These are phyloP conservation scores for Peniophora sp. DNA, from an alignment of 1,284 basidiomycete genomes.

Conservation along the genomic window DNA sequence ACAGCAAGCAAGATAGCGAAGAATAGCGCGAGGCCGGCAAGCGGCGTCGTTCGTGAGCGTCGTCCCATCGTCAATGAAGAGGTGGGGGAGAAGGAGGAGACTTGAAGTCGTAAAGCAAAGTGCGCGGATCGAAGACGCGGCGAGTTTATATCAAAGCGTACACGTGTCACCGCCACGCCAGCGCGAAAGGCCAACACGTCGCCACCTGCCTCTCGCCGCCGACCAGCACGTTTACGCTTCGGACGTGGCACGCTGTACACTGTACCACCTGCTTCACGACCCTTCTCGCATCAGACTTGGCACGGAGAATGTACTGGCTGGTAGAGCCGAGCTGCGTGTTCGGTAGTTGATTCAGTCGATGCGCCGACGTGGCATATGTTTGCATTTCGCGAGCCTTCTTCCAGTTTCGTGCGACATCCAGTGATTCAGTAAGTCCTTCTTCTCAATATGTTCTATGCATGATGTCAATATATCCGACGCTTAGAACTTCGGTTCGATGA, in stretches of 20 bases:
- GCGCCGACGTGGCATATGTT: too few relatives aligned
- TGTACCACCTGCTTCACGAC: too few relatives aligned
- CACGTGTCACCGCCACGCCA: not conserved
- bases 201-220: not conserved
- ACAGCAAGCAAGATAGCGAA: constrained; percentile 53
- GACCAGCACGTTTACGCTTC: not conserved
- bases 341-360: too few relatives aligned
- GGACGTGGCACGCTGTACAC: too few relatives aligned
- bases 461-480: not conserved
- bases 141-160: not conserved
- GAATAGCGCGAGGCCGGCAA: constrained; percentile 56
- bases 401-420: too few relatives aligned
- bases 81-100: constrained; percentile 7
- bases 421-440: not conserved
- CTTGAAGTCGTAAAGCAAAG: not conserved
- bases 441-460: not conserved
- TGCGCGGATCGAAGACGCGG: not conserved
- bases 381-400: too few relatives aligned
- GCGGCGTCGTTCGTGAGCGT: constrained; percentile 38
- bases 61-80: constrained; percentile 25
- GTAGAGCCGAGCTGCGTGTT: too few relatives aligned
- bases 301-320: too few relatives aligned
- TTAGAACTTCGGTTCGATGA: not conserved
- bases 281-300: too few relatives aligned
- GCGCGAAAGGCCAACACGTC: not conserved